phyloP scores from a whole-genome alignment of 2,329 filamentous ascomycete species.

The Incumbomyces lentus region DNA sequence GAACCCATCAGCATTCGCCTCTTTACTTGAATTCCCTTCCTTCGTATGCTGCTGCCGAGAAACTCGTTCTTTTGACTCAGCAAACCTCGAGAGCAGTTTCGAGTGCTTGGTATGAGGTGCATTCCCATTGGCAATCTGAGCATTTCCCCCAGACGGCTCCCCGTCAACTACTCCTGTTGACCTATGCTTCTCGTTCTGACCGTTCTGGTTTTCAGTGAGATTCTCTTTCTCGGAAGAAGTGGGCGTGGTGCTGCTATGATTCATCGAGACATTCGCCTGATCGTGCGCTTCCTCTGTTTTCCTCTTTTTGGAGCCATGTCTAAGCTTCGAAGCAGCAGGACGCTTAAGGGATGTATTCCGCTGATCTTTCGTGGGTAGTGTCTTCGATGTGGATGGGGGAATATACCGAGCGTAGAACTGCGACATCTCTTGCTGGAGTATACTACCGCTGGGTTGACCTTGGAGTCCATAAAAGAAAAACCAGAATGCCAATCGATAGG shows the following conservation, averaged over 20 bases:
- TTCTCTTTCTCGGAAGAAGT: neutral
- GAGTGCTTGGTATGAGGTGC: slow-evolving; percentile 17
- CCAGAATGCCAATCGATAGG: neutral
- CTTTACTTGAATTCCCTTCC: slow-evolving; percentile 10
- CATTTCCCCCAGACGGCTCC: slow-evolving; percentile 30
- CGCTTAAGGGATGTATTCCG: slow-evolving; percentile 15
- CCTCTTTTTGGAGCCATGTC: slow-evolving; percentile 29
- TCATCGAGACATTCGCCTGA: slow-evolving; percentile 2
- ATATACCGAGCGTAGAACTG: slow-evolving; percentile 39
- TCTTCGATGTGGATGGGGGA: slow-evolving; percentile 24
- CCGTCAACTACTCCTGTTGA: slow-evolving; percentile 5
- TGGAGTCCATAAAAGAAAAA: neutral
- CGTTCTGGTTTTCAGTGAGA: neutral
- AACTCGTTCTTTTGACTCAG: slow-evolving; percentile 14
- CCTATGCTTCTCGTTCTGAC: neutral
- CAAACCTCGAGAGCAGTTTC: slow-evolving; percentile 23
- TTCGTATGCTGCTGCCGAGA: neutral
- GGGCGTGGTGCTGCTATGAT: neutral
- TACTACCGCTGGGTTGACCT: neutral
- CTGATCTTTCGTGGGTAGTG: neutral
- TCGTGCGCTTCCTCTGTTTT: slow-evolving; percentile 24
- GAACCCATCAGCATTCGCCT: neutral
- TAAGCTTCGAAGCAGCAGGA: slow-evolving; percentile 12
- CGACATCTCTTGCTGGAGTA: slow-evolving; percentile 29
- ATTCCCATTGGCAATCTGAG: slow-evolving; percentile 23